phyloP scores from a whole-genome alignment of 148 eudicot genomes.

The Amaranthus palmeri region DNA sequence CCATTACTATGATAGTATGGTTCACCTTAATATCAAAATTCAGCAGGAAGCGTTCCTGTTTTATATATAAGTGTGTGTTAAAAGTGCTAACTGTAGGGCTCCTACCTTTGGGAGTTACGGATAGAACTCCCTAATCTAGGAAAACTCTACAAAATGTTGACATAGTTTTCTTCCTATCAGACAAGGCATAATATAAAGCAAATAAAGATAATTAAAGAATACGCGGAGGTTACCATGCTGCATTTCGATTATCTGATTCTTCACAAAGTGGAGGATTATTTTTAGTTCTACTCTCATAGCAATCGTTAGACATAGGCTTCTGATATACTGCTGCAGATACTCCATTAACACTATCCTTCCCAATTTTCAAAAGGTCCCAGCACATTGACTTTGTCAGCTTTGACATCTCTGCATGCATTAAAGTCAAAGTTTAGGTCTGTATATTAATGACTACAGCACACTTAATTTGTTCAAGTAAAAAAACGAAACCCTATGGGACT shows the following conservation, averaged over 20 bases:
- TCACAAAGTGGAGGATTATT: conserved; percentile 45
- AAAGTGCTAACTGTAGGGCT: too few species aligned
- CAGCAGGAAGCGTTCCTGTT: too few species aligned
- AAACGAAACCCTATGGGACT: background rate
- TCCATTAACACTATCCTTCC: conserved; percentile 42
- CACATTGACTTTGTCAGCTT: conserved; percentile 60
- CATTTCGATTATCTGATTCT: conserved; percentile 48
- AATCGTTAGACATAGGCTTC: conserved; percentile 65
- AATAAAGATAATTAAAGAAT: background rate
- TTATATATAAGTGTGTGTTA: too few species aligned
- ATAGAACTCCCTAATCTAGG: background rate
- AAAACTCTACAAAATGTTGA: background rate
- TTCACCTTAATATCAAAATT: too few species aligned
- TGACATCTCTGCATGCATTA: conserved; percentile 42
- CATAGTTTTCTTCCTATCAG: background rate
- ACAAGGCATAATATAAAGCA: conserved; percentile 7
- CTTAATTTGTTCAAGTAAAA: background rate
- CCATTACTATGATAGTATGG: too few species aligned
- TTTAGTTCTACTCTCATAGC: conserved; percentile 49
- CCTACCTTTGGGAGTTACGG: background rate
- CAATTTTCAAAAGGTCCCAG: conserved; percentile 54
- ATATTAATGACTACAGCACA: background rate
- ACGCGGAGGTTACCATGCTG: conserved; percentile 46
- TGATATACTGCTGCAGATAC: conserved; percentile 58
- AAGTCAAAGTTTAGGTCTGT: background rate